A percentile compares a stretch with the other conserved stretches of the same genome.
phyloP scores from a whole-genome alignment of 371 early-diverging fungal genomes.

The Mucor lusitanicus region DNA sequence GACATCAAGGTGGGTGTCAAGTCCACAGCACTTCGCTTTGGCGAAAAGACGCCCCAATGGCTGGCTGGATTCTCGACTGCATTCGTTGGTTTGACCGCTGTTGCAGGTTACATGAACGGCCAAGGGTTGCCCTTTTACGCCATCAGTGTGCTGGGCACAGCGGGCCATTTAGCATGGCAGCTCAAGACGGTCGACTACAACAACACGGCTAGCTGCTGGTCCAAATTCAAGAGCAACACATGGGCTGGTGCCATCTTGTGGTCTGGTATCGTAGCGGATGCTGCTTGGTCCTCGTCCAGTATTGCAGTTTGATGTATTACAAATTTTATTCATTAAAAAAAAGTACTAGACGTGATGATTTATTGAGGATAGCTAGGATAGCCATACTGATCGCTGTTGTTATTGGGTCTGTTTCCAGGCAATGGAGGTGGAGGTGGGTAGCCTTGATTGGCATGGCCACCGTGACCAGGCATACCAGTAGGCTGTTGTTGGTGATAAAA shows the following conservation, averaged over 20 bases:
- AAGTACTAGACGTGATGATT: neutral
- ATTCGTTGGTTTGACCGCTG: slow-evolving; percentile 66
- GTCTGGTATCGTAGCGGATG: slow-evolving; percentile 70
- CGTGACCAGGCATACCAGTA: neutral
- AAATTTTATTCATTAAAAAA: neutral
- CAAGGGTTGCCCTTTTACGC: slow-evolving; percentile 74
- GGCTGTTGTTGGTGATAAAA: slow-evolving; percentile 3
- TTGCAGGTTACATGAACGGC: slow-evolving; percentile 82
- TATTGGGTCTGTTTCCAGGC: slow-evolving; percentile 6
- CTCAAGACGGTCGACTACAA: slow-evolving; percentile 72
- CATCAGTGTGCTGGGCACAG: slow-evolving; percentile 74
- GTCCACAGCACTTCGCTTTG: slow-evolving; percentile 91
- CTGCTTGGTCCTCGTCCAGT: slow-evolving; percentile 11
- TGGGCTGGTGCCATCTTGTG: slow-evolving; percentile 80
- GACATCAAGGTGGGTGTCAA: slow-evolving; percentile 87
- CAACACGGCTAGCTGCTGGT: slow-evolving; percentile 69
- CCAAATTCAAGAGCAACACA: slow-evolving; percentile 74
- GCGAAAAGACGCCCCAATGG: slow-evolving; percentile 69
- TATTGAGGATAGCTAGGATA: slow-evolving; percentile 26
- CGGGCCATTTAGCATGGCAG: slow-evolving; percentile 82
- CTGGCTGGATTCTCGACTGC: slow-evolving; percentile 74
- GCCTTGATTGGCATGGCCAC: neutral
- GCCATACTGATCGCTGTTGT: slow-evolving; percentile 13
- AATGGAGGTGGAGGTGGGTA: slow-evolving; percentile 10
- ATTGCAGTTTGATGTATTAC: neutral